Conservation (phyloP, 257 asterid genomes). For the Solanum chaucha region DNA sequence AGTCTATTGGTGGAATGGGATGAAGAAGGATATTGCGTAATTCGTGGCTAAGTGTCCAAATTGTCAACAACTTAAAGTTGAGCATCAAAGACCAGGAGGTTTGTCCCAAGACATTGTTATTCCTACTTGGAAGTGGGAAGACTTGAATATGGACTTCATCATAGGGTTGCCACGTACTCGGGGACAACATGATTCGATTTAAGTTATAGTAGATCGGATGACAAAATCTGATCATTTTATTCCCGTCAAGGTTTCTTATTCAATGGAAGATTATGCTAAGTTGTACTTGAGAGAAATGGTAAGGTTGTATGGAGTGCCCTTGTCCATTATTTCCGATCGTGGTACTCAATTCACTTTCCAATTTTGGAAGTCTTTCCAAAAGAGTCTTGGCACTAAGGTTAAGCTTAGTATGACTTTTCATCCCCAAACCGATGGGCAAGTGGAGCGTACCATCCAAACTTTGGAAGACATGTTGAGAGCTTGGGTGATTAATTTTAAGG, state of each 20-base stretch:
- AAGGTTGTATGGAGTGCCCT: not conserved
- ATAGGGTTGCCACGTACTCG: not conserved
- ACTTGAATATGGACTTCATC: not conserved
- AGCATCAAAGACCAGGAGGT: not conserved
- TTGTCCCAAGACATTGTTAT: not conserved
- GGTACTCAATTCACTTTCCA: not conserved
- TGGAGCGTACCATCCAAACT: too few relatives aligned
- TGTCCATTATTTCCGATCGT: too few relatives aligned
- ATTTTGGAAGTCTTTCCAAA: too few relatives aligned
- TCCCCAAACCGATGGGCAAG: too few relatives aligned
- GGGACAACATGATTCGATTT: not conserved
- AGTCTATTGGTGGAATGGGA: not conserved
- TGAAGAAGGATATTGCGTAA: not conserved
- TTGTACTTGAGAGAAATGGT: not conserved
- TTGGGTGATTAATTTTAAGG: not conserved
- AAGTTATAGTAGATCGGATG: not conserved
- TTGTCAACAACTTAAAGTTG: not conserved
- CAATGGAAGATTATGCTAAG: not conserved
- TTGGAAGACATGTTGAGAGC: not conserved
- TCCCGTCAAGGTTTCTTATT: not conserved
- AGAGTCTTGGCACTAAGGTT: too few relatives aligned
- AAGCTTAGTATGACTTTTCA: too few relatives aligned
- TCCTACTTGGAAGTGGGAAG: not conserved
- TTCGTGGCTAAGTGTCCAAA: not conserved
- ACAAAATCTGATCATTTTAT: too few relatives aligned